Evolutionary conservation across 2,329 filamentous ascomycete genomes (phyloP), one percentile per base, ranked within the genome.

Genomic region (Metarhizium humberi): DNA sequence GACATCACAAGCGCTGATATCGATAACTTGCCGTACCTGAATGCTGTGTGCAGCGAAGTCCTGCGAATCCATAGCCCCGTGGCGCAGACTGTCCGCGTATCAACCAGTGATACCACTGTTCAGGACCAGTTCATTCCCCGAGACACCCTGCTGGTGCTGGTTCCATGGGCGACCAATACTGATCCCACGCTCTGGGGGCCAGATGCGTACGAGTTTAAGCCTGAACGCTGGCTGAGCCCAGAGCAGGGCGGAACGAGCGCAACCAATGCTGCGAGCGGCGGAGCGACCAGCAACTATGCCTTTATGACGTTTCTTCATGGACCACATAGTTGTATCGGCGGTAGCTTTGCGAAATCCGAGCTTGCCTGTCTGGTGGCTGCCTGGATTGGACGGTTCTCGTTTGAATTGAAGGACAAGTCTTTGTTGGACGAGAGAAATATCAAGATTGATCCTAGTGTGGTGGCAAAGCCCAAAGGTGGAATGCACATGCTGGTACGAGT

Each of bases 281-380:
- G 62, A 1, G 62, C 64, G 40, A 59, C 59, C 10, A 50, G 86
- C 3, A 89, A 89, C 65, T 91, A 86, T 66, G 78, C 80, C 1
- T 84, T 86, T 59, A 66, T 92, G 70, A 91, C 88, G 0, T 95
- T 95, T 69, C 68, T 95, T 48, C 88, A 95, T 64, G 64, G 65
- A 3, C 65, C 65, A 11, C 57, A 63, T n/a, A 61, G 64, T 11
- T 67, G 64, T 34, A 63, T 67, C 14, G 65, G 64, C 0, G 60
- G 57, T 64, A 66, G 77, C 2, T 95, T 95, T 71, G 87, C 91
- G 0, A 86, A 84, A 66, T 83, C 86, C 1, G 92, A 96, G 74
- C 88, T 95, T 69, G 90, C 89, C 8, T 92, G 87, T 65, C 71
- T 96, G 59, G 66, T 96, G 43, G 91, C 90, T 20, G 78, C 81